Percentiles rank a stretch among this genome's conserved stretches.
phyloP scores from a whole-genome alignment of 768 basidiomycete species.

The Suillus clintonianus region DNA sequence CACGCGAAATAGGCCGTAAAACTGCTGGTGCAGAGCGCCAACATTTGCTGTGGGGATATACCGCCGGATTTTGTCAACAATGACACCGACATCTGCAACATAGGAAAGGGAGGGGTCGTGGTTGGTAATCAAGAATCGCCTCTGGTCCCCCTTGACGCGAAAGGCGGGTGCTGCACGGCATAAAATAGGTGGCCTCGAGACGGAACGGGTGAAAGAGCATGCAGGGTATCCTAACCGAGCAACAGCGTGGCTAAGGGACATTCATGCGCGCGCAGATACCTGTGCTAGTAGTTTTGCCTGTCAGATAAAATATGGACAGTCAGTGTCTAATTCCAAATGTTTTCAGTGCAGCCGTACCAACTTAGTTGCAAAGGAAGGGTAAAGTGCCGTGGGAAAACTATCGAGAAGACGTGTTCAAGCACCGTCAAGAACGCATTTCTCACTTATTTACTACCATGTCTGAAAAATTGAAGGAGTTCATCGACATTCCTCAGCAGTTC shows the following conservation, averaged over 20 bases:
- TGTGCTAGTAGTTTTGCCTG: constrained; percentile 13
- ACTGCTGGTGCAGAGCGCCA: constrained; percentile 1
- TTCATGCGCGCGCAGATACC: constrained; percentile 53
- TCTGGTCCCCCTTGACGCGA: neutral
- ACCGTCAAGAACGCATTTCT: constrained; percentile 13
- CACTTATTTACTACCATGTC: constrained; percentile 60
- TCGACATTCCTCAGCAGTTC: constrained; percentile 91
- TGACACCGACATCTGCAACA: neutral
- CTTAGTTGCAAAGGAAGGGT: constrained; percentile 2
- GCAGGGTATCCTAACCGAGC: constrained; percentile 30
- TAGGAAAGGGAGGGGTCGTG: constrained; percentile 1
- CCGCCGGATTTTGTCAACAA: constrained; percentile 3
- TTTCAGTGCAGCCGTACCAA: constrained; percentile 17
- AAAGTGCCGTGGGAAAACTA: constrained; percentile 29
- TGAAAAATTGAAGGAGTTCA: constrained; percentile 87
- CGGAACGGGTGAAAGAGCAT: constrained; percentile 23
- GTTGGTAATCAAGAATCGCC: neutral
- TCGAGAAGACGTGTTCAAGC: neutral
- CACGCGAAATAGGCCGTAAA: neutral
- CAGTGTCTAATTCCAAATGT: neutral
- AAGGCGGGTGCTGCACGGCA: neutral
- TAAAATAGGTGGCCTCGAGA: neutral
- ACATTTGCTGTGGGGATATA: neutral
- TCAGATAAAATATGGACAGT: neutral
- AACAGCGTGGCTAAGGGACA: constrained; percentile 50